Base-by-base conservation (phyloP, 2,329 filamentous ascomycete species). In the Penicillium sp. region DNA sequence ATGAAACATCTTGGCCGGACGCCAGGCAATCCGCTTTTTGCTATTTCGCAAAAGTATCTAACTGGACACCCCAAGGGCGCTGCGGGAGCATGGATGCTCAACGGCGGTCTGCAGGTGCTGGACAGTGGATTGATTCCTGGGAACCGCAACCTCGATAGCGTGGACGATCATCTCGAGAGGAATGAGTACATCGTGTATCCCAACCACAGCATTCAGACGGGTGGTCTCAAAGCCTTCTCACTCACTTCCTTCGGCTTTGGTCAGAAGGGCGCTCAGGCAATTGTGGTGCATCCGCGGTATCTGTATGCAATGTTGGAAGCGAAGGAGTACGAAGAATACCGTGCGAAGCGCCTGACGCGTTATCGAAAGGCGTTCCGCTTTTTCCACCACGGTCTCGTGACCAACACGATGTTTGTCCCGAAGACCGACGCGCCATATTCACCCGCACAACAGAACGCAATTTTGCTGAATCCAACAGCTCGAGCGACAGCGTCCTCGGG, bases 51-150 rank as follows among this genome's bases (percentile, higher is more conserved):
- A 74, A 97, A 97, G 73, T 96, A 91, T 69, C 82, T 97, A 50
- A 97, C 91, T 43, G 91, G 91, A 68, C 91, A 97, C 69, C 90
- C 91, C 63, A 97, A 97, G 82, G 91, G 90, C 82, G 90, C 91
- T 61, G 91, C 91, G 47, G 91, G 91, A 75, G 91, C 90, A 32
- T 97, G 90, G 90, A 96, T 96, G 90, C 82, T 97, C 79, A 97
- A 97, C 76, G 91, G 91, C 57, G 90, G 88, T 69, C 76, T 97
- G 66, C 91, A 97, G 71, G 88, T 95, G 41, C 82, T 97, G 59
- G 93, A 95, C 78, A 84, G 81, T 39, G 90, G 90, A 63, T 77
- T 96, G 39, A 90, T 97, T 9, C 91, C 91, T 9, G 91, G 91
- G 49, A 97, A 97, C 75, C 85, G 89, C 62, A 97, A 97, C 61